Evolutionary conservation across 208 protist genomes (phyloP).

Genomic region (Balamuthia mandrillaris): DNA sequence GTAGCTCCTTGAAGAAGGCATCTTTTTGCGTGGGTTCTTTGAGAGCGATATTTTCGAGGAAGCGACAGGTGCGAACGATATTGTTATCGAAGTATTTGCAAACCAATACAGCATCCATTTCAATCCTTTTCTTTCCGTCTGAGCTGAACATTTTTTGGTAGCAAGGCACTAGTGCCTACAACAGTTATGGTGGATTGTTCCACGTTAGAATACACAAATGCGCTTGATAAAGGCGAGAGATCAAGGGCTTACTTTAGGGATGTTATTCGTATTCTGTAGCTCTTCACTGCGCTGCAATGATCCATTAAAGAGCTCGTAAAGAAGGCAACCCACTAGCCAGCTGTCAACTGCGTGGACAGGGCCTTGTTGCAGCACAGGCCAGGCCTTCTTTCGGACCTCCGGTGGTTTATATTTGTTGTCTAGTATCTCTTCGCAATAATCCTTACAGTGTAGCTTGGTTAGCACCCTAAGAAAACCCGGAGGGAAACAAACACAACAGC

Average conservation of each 20-base stretch:
- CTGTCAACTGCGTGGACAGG: conserved; percentile 26
- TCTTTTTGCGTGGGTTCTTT: conserved; percentile 64
- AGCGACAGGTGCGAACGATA: conserved; percentile 53
- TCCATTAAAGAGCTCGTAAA: conserved; percentile 42
- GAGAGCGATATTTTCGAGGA: conserved; percentile 60
- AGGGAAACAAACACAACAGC: not conserved
- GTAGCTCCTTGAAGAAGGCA: conserved; percentile 56
- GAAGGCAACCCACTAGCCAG: conserved; percentile 49
- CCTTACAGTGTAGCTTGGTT: not conserved
- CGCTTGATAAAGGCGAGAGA: too few relatives aligned
- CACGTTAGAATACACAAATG: too few relatives aligned
- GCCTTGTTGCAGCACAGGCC: not conserved
- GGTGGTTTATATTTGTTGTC: conserved; percentile 52
- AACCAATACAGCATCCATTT: too few relatives aligned
- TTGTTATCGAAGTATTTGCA: conserved; percentile 53
- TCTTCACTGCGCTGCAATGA: conserved; percentile 2
- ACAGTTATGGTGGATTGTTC: too few relatives aligned
- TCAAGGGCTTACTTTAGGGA: not conserved
- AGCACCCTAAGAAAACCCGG: not conserved
- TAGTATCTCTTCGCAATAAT: conserved; percentile 28
- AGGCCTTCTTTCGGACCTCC: not conserved
- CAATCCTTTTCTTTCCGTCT: too few relatives aligned
- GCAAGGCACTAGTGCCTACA: too few relatives aligned
- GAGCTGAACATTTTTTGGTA: too few relatives aligned
- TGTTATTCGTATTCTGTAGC: not conserved